phyloP scores from a whole-genome alignment of 164 flowering plant species.

The Malania oleifera region DNA sequence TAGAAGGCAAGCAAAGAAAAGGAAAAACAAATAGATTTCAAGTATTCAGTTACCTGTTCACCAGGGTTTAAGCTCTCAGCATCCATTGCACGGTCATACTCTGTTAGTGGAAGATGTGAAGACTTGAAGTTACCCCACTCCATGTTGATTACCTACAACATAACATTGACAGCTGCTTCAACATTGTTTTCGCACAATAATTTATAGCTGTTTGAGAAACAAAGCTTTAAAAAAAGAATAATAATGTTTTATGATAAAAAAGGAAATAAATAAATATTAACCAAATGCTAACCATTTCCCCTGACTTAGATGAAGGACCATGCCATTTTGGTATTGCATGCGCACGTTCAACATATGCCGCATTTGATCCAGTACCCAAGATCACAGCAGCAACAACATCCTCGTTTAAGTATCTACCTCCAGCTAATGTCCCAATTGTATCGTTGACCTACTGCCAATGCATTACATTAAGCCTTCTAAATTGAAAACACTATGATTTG shows the following conservation, averaged over 20 bases:
- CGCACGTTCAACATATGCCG: constrained; percentile 95
- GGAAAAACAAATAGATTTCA: background rate
- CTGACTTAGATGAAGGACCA: constrained; percentile 80
- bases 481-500: background rate
- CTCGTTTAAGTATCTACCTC: constrained; percentile 2
- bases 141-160: constrained; percentile 83
- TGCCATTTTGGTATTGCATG: constrained; percentile 97
- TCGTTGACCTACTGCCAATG: constrained; percentile 1
- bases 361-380: constrained; percentile 6
- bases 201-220: too few species aligned
- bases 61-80: constrained; percentile 81
- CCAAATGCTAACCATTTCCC: constrained; percentile 68
- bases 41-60: constrained; percentile 54
- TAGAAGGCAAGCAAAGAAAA: too few species aligned
- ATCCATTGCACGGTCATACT: constrained; percentile 77
- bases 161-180: background rate
- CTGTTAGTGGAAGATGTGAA: constrained; percentile 85
- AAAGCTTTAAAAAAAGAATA: too few species aligned
- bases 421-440: constrained; percentile 3
- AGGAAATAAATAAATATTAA: too few species aligned
- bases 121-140: constrained; percentile 98
- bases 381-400: constrained; percentile 4
- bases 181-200: too few species aligned
- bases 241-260: too few species aligned
- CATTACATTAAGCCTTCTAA: background rate